Percentiles rank a stretch among this genome's conserved stretches.
Evolutionary conservation across 805 yeast genomes (phyloP).

Genomic region (Myxozyma neotropica): DNA sequence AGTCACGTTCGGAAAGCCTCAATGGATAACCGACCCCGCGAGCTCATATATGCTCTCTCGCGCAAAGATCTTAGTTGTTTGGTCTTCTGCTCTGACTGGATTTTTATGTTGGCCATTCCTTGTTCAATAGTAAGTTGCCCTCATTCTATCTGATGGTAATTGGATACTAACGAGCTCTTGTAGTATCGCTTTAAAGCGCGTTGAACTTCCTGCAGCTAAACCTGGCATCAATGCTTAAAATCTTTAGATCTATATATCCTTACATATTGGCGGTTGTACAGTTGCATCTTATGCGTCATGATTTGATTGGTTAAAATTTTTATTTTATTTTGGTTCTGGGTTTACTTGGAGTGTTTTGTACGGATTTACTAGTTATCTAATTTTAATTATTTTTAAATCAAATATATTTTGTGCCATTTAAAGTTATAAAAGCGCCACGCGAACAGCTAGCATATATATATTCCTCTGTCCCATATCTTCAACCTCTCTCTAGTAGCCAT

Average conservation of each 20-base stretch:
- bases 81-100: conserved; percentile 1
- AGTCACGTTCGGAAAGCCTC: conserved; percentile 1
- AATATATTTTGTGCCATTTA: too few relatives aligned
- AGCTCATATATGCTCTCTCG: background rate
- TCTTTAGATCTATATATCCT: background rate
- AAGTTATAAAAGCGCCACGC: too few relatives aligned
- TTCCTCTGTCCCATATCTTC: too few relatives aligned
- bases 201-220: background rate
- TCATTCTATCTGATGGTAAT: background rate
- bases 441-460: too few relatives aligned
- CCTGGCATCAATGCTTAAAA: background rate
- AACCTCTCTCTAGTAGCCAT: too few relatives aligned
- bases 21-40: conserved; percentile 7
- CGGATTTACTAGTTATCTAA: too few relatives aligned
- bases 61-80: background rate
- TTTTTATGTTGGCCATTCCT: conserved; percentile 2
- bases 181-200: conserved; percentile 1
- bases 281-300: too few relatives aligned
- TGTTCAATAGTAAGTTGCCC: background rate
- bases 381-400: too few relatives aligned
- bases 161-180: background rate
- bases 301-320: too few relatives aligned
- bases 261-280: background rate
- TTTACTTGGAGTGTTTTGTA: too few relatives aligned
- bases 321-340: too few relatives aligned